Conservation (phyloP, 345 rosid species). For the Pistacia atlantica region DNA sequence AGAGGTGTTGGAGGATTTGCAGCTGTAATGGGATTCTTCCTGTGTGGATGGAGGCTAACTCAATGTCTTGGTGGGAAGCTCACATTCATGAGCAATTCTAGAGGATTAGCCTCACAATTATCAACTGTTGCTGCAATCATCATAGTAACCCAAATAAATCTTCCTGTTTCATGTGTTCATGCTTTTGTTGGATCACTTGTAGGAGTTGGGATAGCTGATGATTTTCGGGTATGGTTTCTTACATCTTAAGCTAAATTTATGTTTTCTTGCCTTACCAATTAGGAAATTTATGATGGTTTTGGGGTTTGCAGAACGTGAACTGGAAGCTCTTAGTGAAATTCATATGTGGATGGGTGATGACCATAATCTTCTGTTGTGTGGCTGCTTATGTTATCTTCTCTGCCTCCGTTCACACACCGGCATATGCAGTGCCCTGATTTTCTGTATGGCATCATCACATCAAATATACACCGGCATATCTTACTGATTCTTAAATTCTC, state of each 20-base stretch:
- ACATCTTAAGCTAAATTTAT: too few species aligned
- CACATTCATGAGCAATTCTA: conserved; percentile 31
- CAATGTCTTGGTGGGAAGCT: conserved; percentile 35
- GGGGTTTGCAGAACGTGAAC: too few species aligned
- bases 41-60: conserved; percentile 33
- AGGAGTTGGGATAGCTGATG: too few species aligned
- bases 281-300: too few species aligned
- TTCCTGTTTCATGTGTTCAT: conserved; percentile 30
- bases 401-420: conserved; percentile 33
- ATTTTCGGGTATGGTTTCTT: too few species aligned
- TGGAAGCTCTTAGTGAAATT: too few species aligned
- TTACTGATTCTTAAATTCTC: too few species aligned
- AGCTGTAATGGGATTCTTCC: conserved; percentile 29
- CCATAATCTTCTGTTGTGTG: too few species aligned
- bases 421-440: conserved; percentile 24
- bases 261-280: too few species aligned
- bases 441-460: neutral
- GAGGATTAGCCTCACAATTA: conserved; percentile 31
- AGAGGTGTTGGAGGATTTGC: conserved; percentile 29
- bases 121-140: conserved; percentile 34
- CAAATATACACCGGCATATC: neutral
- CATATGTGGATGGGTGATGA: too few species aligned
- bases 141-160: conserved; percentile 16
- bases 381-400: conserved; percentile 19
- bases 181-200: neutral